Percentiles rank a stretch among this genome's conserved stretches.
phyloP scores from a whole-genome alignment of 257 asterid species.

The Eucommia ulmoides region DNA sequence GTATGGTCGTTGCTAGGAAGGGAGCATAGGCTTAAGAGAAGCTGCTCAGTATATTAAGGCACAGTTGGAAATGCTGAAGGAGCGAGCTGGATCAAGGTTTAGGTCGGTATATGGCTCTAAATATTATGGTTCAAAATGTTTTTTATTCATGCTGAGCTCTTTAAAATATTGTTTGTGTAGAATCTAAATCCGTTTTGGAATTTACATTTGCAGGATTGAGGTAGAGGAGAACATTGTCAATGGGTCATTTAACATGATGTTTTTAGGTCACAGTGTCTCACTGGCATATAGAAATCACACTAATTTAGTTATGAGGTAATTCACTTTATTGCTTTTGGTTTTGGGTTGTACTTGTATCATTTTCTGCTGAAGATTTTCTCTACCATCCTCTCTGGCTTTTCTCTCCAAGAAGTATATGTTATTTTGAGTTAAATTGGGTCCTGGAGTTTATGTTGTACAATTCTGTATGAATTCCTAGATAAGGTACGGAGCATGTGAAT shows the following conservation, averaged over 20 bases:
- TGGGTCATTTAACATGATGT: background rate
- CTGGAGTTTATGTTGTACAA: no score
- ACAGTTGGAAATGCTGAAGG: conserved; percentile 67
- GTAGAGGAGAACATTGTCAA: background rate
- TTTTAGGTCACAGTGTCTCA: background rate
- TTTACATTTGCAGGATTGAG: background rate
- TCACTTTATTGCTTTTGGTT: background rate
- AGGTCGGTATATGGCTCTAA: no score
- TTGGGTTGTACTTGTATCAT: background rate
- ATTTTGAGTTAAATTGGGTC: no score
- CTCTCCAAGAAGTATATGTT: conserved; percentile 84
- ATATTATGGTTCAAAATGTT: no score
- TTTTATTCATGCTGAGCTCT: no score
- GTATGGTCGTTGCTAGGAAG: conserved; percentile 37
- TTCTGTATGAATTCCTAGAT: background rate
- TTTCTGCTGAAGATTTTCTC: background rate
- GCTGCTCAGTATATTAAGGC: conserved; percentile 68
- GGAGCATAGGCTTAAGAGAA: conserved; percentile 69
- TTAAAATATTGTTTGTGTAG: background rate
- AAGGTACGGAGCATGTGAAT: background rate
- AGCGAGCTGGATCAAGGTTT: conserved; percentile 61
- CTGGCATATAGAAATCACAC: background rate
- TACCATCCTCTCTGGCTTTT: conserved; percentile 44
- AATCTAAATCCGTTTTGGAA: background rate
- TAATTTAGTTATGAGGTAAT: background rate